phyloP scores from a whole-genome alignment of 345 rosid species.

The Sonneratia caseolaris region DNA sequence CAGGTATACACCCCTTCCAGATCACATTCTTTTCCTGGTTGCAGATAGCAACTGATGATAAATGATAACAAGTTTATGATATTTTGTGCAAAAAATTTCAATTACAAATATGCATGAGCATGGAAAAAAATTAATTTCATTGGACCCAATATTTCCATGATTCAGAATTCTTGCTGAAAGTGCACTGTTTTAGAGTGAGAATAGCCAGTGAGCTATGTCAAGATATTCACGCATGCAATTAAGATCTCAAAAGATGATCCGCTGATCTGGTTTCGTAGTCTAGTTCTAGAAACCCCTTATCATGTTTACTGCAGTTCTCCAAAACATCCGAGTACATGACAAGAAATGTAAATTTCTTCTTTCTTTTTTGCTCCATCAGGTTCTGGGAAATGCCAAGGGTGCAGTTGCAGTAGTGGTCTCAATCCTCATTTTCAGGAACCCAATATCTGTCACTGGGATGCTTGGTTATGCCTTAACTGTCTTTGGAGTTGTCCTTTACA shows the following conservation, averaged over 20 bases:
- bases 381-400: slow-evolving; percentile 97
- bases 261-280: neutral
- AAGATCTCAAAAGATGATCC: neutral
- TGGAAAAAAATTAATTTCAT: neutral
- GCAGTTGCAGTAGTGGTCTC: slow-evolving; percentile 98
- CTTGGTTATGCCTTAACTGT: slow-evolving; percentile 91
- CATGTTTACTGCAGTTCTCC: neutral
- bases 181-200: neutral
- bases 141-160: neutral
- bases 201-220: neutral
- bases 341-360: neutral
- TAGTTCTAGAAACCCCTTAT: neutral
- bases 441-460: slow-evolving; percentile 97
- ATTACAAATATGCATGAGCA: neutral
- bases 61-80: too few species aligned
- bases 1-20: slow-evolving; percentile 49
- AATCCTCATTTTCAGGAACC: slow-evolving; percentile 87
- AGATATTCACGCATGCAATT: neutral
- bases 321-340: neutral
- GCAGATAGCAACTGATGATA: neutral
- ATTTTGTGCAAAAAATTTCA: neutral
- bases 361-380: slow-evolving; percentile 33
- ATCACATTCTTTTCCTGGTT: neutral
- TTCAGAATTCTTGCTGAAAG: neutral
- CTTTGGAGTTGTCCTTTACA: slow-evolving; percentile 83